Conservation (phyloP, 768 basidiomycete species). For the Filobasidium floriforme region DNA sequence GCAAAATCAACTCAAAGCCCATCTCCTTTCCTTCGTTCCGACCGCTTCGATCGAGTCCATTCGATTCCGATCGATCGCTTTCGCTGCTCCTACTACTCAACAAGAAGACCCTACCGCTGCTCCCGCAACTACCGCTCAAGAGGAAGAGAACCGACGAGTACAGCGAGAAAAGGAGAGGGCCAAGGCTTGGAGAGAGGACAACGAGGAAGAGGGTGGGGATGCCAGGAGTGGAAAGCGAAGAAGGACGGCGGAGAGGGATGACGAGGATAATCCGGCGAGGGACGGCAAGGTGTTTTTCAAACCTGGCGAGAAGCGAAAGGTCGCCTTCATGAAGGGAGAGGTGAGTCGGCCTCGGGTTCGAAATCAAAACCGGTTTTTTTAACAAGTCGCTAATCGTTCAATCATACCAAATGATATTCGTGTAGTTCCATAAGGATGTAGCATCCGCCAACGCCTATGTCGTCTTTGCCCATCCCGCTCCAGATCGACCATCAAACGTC, state of each 20-base stretch:
- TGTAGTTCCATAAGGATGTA: slow-evolving; percentile 66
- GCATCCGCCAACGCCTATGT: slow-evolving; percentile 78
- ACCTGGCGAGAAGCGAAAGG: slow-evolving; percentile 78
- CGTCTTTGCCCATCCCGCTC: slow-evolving; percentile 67
- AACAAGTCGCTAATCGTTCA: neutral
- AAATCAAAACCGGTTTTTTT: neutral
- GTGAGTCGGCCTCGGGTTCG: slow-evolving; percentile 29
- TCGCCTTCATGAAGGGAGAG: slow-evolving; percentile 84
- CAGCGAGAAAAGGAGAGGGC: slow-evolving; percentile 43
- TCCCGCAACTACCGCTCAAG: slow-evolving; percentile 8
- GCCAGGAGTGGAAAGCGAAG: slow-evolving; percentile 52
- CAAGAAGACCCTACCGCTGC: slow-evolving; percentile 44
- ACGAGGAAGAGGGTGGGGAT: slow-evolving; percentile 46
- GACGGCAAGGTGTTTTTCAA: slow-evolving; percentile 59
- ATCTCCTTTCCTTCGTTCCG: slow-evolving; percentile 65
- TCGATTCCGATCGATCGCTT: slow-evolving; percentile 88
- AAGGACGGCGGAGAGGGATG: slow-evolving; percentile 47
- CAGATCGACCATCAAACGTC: slow-evolving; percentile 43
- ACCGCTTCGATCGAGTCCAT: slow-evolving; percentile 78
- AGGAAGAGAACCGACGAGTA: slow-evolving; percentile 32
- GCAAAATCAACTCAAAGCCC: slow-evolving; percentile 66
- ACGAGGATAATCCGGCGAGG: slow-evolving; percentile 43
- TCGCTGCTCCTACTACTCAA: slow-evolving; percentile 69
- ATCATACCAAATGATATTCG: neutral
- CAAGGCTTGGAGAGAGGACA: slow-evolving; percentile 41